Evolutionary conservation across 345 rosid genomes (phyloP).

Genomic region (Rhodamnia argentea): DNA sequence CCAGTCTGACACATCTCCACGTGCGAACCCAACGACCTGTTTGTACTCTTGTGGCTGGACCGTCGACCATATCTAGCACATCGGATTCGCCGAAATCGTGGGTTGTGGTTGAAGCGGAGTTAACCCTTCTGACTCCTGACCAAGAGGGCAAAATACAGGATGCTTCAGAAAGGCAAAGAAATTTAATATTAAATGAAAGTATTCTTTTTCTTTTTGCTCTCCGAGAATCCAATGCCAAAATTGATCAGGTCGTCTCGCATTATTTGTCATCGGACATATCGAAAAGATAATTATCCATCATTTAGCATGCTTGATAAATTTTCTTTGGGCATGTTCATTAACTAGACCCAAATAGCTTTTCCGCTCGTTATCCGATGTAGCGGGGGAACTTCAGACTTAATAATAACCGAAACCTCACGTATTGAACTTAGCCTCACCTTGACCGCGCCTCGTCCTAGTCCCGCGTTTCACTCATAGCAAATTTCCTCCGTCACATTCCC

Average conservation of each 20-base stretch:
- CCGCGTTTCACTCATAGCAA: too few relatives aligned
- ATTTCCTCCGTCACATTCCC: too few relatives aligned
- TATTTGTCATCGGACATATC: not conserved
- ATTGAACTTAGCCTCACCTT: too few relatives aligned
- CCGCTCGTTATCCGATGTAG: not conserved
- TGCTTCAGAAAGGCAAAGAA: too few relatives aligned
- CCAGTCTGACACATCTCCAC: not conserved
- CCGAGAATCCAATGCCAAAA: not conserved
- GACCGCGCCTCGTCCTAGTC: too few relatives aligned
- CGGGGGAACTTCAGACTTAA: too few relatives aligned
- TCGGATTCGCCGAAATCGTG: not conserved
- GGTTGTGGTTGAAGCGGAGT: not conserved
- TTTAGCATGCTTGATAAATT: too few relatives aligned
- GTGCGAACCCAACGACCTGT: not conserved
- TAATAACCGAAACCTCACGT: too few relatives aligned
- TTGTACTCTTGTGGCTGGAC: not conserved
- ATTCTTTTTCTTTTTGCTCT: not conserved
- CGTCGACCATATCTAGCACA: not conserved
- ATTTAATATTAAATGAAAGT: too few relatives aligned
- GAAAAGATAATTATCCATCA: not conserved
- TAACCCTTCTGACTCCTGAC: not conserved
- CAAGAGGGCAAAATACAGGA: not conserved
- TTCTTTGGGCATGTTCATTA: not conserved
- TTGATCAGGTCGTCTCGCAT: not conserved
- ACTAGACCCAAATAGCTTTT: rapidly evolving